A percentile compares a stretch with the other conserved stretches of the same genome.
phyloP scores from a whole-genome alignment of 129 eudicot genomes.

The Flaveria trinervia region DNA sequence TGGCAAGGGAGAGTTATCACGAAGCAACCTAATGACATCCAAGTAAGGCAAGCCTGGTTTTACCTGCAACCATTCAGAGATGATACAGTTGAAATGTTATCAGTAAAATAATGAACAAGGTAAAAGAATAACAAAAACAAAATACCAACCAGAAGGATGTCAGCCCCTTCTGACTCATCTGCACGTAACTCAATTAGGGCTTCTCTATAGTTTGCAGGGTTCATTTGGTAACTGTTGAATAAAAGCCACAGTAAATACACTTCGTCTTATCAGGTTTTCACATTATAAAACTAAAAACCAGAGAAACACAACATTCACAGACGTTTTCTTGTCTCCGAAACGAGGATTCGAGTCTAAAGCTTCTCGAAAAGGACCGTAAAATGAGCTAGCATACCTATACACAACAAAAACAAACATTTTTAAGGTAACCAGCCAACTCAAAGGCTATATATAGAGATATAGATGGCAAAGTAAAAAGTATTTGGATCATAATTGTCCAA shows the following conservation, averaged over 20 bases:
- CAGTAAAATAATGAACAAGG: background rate
- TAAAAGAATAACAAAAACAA: background rate
- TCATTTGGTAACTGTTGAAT: conserved; percentile 85
- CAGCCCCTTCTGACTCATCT: conserved; percentile 99
- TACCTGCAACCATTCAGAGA: conserved; percentile 48
- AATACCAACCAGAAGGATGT: conserved; percentile 81
- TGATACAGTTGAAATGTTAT: background rate
- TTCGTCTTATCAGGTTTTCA: conserved; percentile 15
- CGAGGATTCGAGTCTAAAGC: conserved; percentile 99
- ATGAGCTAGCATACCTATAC: conserved; percentile 89
- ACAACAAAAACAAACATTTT: conserved; percentile 29
- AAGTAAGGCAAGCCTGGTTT: conserved; percentile 96
- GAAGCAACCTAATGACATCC: conserved; percentile 80
- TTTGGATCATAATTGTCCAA: background rate
- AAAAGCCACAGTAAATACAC: conserved; percentile 9
- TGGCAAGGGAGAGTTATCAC: conserved; percentile 91
- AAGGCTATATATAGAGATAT: background rate
- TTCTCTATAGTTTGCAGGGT: conserved; percentile 96
- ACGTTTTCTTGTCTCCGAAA: conserved; percentile 99
- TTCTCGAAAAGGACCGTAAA: conserved; percentile 99
- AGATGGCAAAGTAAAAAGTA: background rate
- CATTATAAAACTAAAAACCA: background rate
- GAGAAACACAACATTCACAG: conserved; percentile 24
- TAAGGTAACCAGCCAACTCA: conserved; percentile 12
- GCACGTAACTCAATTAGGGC: conserved; percentile 78